Evolutionary conservation across 148 eudicot genomes (phyloP).

Genomic region (Salicornia ramosissima): DNA sequence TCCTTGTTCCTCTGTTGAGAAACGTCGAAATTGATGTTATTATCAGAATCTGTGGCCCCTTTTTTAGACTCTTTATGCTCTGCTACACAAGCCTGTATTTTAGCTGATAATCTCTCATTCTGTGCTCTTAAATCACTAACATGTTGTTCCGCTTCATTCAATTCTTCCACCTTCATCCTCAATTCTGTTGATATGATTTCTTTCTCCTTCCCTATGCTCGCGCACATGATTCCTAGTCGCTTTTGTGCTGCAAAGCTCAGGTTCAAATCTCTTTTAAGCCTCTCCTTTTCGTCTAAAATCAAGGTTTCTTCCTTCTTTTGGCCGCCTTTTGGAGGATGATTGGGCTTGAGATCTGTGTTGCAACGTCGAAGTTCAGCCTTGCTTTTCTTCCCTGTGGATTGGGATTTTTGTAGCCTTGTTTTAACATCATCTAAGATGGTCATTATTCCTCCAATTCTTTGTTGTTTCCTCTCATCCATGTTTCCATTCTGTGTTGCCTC

Average conservation of each 20-base stretch:
- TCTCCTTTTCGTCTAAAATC: constrained; percentile 49
- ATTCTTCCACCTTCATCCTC: constrained; percentile 54
- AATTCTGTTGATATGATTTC: constrained; percentile 72
- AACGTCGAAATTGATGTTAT: constrained; percentile 20
- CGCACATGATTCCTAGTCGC: constrained; percentile 70
- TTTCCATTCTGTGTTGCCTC: constrained; percentile 41
- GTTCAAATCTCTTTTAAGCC: constrained; percentile 44
- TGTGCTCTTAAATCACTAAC: constrained; percentile 47
- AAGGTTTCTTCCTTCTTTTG: constrained; percentile 25
- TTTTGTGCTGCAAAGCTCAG: constrained; percentile 61
- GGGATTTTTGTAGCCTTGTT: constrained; percentile 58
- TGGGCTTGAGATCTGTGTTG: constrained; percentile 36
- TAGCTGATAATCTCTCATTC: constrained; percentile 48
- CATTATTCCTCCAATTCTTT: constrained; percentile 82
- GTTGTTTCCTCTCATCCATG: constrained; percentile 51
- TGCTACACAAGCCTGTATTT: constrained; percentile 35
- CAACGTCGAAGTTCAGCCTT: constrained; percentile 49
- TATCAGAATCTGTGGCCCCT: constrained; percentile 13
- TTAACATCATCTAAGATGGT: constrained; percentile 68
- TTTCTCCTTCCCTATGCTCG: constrained; percentile 82
- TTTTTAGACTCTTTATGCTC: constrained; percentile 24
- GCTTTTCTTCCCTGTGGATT: constrained; percentile 38
- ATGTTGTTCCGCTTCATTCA: constrained; percentile 73
- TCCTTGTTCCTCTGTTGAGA: constrained; percentile 52
- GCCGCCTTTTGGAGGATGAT: constrained; percentile 24